A percentile compares a stretch with the other conserved stretches of the same genome.
Conservation (phyloP, 176 grass and related monocot genomes). For the Coix lacrymajobi region DNA sequence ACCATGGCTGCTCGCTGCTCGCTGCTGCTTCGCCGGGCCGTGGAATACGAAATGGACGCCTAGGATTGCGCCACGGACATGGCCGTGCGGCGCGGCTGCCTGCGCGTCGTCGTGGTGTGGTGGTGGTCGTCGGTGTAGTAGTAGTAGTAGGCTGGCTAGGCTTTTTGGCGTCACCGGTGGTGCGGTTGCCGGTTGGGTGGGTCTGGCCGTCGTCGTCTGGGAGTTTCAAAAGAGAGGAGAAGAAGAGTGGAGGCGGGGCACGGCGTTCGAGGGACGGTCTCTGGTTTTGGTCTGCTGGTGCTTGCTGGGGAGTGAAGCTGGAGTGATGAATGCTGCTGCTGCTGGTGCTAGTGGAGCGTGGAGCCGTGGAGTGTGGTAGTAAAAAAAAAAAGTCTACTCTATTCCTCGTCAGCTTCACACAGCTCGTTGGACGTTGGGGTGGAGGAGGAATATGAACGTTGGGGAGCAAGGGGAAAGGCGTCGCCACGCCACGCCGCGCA, state of each 20-base stretch:
- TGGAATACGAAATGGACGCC: conserved; percentile 32
- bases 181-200: not conserved
- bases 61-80: conserved; percentile 37
- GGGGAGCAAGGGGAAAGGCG: not conserved
- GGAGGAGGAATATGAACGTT: conserved; percentile 42
- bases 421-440: not conserved
- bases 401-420: not conserved
- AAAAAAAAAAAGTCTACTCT: conserved; percentile 37
- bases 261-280: conserved; percentile 45
- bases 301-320: not conserved
- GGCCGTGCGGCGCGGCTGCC: not conserved
- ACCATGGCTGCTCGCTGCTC: conserved; percentile 51
- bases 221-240: not conserved
- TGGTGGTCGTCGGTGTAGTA: not conserved
- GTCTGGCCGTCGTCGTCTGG: too few relatives aligned
- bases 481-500: not conserved
- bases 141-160: not conserved
- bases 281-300: not conserved
- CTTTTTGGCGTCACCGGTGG: not conserved
- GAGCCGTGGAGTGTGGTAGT: not conserved
- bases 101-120: not conserved
- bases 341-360: not conserved
- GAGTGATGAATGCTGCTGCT: not conserved
- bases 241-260: not conserved
- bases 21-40: not conserved